A percentile compares a stretch with the other conserved stretches of the same genome.
Conservation (phyloP, 2,329 filamentous ascomycete genomes). For the Neonectria ditissima region DNA sequence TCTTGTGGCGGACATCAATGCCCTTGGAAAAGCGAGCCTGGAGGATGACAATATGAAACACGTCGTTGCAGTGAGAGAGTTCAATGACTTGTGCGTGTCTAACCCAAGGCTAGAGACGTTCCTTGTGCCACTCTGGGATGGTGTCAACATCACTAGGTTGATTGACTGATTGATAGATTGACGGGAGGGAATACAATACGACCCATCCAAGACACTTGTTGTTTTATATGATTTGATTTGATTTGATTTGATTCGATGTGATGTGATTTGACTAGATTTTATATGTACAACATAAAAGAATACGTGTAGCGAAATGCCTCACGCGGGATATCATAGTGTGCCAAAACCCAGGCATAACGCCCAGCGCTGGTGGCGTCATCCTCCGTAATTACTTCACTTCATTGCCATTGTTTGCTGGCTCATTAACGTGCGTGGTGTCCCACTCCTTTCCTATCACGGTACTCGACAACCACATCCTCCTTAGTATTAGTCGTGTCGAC, state of each 20-base stretch:
- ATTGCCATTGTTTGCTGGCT: neutral
- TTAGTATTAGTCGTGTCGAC: slow-evolving; percentile 21
- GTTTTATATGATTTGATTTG: neutral
- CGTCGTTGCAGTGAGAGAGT: slow-evolving; percentile 49
- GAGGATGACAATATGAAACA: slow-evolving; percentile 35
- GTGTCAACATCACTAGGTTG: slow-evolving; percentile 54
- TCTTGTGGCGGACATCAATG: slow-evolving; percentile 57
- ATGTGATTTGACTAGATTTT: too few species aligned
- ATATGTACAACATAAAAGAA: neutral
- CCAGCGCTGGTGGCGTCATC: neutral
- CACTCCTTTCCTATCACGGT: neutral
- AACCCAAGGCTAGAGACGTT: slow-evolving; percentile 55
- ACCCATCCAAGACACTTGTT: neutral
- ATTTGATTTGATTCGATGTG: neutral
- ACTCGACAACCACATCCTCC: neutral
- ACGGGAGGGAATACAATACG: too few species aligned
- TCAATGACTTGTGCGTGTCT: slow-evolving; percentile 49
- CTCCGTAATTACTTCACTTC: slow-evolving; percentile 4
- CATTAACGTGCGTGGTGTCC: slow-evolving; percentile 5
- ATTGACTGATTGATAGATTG: too few species aligned
- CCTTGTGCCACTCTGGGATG: slow-evolving; percentile 58
- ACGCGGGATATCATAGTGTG: slow-evolving; percentile 25
- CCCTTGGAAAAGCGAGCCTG: slow-evolving; percentile 29
- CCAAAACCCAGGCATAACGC: neutral
- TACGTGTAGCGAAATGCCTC: slow-evolving; percentile 4